Conservation (phyloP, 139 green algal species). For the Chlorella sorokiniana region DNA sequence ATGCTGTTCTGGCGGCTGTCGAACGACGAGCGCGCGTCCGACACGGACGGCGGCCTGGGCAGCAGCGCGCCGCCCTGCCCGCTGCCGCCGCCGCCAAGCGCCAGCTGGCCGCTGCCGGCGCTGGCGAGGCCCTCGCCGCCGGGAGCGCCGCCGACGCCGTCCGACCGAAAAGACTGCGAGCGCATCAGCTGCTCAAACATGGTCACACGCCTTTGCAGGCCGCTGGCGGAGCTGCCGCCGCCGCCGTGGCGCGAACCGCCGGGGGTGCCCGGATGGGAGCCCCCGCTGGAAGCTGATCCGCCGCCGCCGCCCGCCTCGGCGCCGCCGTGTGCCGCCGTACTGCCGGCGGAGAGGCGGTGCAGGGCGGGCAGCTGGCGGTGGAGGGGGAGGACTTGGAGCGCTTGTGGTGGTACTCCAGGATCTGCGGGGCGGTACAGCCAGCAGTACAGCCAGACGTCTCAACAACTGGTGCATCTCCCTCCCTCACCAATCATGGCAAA, state of each 20-base stretch:
- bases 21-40: not conserved
- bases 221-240: not conserved
- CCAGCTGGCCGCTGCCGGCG: too few species aligned
- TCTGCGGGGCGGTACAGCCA: slow-evolving; percentile 39
- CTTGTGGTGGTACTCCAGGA: slow-evolving; percentile 48
- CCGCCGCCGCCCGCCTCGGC: not conserved
- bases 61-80: not conserved
- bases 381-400: slow-evolving; percentile 16
- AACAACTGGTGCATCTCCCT: too few species aligned
- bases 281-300: not conserved
- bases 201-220: not conserved
- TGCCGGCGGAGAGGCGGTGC: slow-evolving; percentile 3
- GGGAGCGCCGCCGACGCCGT: not conserved
- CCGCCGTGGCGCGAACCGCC: not conserved
- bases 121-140: not conserved
- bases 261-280: slow-evolving; percentile 30
- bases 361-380: slow-evolving; percentile 32
- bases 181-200: slow-evolving; percentile 7
- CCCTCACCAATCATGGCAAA: too few species aligned
- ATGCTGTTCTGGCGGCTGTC: slow-evolving; percentile 28
- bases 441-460: too few species aligned
- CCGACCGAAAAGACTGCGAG: slow-evolving; percentile 5
- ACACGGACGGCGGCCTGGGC: not conserved
- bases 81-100: not conserved
- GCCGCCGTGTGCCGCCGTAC: not conserved